Evolutionary conservation across 768 basidiomycete genomes (phyloP), one percentile per base, ranked within the genome.

Genomic region (Phylloporus arenicola): DNA sequence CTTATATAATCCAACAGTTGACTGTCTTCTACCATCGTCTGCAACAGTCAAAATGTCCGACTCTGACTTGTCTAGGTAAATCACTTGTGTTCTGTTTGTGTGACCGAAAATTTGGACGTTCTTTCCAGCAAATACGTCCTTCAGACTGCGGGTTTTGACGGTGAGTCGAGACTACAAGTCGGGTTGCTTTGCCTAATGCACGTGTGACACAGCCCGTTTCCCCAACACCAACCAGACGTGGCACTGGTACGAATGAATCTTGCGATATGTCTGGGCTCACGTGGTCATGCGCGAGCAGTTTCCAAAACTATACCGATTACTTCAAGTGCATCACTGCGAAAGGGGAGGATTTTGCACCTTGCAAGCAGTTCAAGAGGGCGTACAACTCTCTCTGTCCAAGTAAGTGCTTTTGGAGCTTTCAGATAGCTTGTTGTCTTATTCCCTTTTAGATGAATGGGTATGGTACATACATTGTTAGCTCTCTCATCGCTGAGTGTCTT

Each of bases 361-460:
- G 96, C 86, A 92, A 92, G 75, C 94, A 96, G 71, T 99, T 99
- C 83, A 89, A 88, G 76, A 82, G 83, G 69, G 90, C 90, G 25
- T 99, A 92, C 78, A 80, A 92, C 76, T 92, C 94, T 37, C 82
- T 98, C 52, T 99, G 96, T 75, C 96, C 96, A 56, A 97, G 96
- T 97, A 62, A 70, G 92, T 84, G 13, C 16, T 34, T 22, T 42
- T 8, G 12, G 3, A 3, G 20, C 10, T 25, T 42, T 20, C n/a
- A 35, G n/a, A n/a, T 54, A 22, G 48, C 17, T 38, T 41, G 41
- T 33, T 41, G 41, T 33, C 50, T 62, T 1, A 59, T 48, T 47
- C 34, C 29, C 43, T 48, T 52, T 12, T 62, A 94, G 93, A 94
- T 71, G 88, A 88, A 85, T 95, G 94, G 93, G 92, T 94, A 68